Evolutionary conservation across 345 rosid species (phyloP).

Genomic region (Eucalyptus dawsonii): DNA sequence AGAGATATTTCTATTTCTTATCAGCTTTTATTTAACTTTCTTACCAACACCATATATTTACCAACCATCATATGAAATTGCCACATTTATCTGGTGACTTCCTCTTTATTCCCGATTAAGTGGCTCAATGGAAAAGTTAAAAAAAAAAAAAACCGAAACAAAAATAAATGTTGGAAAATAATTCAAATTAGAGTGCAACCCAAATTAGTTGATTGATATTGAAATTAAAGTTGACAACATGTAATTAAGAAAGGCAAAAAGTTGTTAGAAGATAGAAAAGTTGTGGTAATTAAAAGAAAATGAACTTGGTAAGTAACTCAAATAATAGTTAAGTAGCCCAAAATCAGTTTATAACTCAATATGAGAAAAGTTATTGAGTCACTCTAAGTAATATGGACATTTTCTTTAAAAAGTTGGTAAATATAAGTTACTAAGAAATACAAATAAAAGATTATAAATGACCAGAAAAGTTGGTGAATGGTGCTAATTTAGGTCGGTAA

Average conservation of each 20-base stretch:
- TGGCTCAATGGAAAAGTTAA: background rate
- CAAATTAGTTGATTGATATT: background rate
- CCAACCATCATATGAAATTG: background rate
- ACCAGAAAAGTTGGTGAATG: background rate
- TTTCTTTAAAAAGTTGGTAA: background rate
- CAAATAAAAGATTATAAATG: background rate
- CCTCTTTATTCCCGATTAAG: background rate
- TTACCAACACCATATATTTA: background rate
- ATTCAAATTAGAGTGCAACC: background rate
- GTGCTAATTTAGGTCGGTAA: background rate
- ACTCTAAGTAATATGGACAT: background rate
- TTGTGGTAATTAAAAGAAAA: background rate
- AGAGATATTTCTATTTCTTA: background rate
- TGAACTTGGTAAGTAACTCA: background rate
- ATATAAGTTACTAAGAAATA: background rate
- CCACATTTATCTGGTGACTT: background rate
- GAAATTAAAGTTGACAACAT: background rate
- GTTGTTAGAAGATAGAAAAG: background rate
- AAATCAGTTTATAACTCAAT: background rate
- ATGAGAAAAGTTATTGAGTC: background rate
- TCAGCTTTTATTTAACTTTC: background rate
- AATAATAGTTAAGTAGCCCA: background rate
- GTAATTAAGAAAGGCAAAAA: background rate
- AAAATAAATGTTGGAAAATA: background rate
- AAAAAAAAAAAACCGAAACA: too few relatives aligned